These are phyloP conservation scores for Solanum commersonii DNA, from an alignment of 257 asterid species.

Conservation along the genomic window DNA sequence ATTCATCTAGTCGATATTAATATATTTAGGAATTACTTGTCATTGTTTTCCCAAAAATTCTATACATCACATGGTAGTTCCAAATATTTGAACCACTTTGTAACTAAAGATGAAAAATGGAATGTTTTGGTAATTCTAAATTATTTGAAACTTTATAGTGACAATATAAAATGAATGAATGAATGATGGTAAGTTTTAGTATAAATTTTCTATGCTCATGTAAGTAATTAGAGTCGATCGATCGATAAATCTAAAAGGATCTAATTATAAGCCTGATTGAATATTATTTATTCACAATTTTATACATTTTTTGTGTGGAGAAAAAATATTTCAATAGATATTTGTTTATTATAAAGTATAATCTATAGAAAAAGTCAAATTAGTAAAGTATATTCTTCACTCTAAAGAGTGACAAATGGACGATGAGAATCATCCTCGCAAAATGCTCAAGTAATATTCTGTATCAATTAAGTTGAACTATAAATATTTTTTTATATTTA, in stretches of 20 bases:
- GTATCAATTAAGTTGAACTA: neutral
- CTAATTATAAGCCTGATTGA: no score
- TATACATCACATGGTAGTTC: neutral
- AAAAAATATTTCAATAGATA: no score
- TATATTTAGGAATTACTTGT: neutral
- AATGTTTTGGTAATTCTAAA: no score
- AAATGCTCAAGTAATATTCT: neutral
- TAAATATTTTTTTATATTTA: neutral
- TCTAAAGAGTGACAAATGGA: neutral
- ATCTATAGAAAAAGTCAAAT: neutral
- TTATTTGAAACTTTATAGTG: no score
- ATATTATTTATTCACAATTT: neutral
- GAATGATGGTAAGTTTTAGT: no score
- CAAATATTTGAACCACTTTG: neutral
- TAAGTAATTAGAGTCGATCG: neutral
- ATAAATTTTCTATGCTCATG: neutral
- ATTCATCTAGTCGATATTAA: neutral
- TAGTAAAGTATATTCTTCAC: neutral
- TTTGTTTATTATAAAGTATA: no score
- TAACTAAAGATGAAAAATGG: neutral
- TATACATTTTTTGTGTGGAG: neutral
- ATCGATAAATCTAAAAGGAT: no score
- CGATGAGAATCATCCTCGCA: neutral
- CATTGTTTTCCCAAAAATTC: neutral
- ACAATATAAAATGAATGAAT: neutral